Base-by-base conservation (phyloP, 2,329 filamentous ascomycete species). In the Venturia pyrina region DNA sequence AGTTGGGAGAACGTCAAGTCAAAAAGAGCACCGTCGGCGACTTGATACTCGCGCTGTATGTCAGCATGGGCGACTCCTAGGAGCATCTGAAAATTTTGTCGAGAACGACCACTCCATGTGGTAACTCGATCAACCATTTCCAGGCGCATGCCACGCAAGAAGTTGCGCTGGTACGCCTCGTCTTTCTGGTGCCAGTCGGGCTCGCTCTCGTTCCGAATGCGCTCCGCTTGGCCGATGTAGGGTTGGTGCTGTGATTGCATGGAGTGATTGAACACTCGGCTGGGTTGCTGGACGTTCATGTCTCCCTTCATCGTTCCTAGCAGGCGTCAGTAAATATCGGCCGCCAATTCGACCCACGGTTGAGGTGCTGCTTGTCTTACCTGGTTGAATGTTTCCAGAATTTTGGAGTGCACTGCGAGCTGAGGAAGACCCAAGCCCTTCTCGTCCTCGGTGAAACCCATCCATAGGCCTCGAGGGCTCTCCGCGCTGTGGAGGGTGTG, bases 381-480 rank as follows among this genome's bases (percentile, higher is more conserved):
- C 48, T 13, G 8, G 21, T 53, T 17, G 48, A 17, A 1, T 24
- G 21, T 53, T 53, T 21, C 21, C 21, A 10, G 28, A 15, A 5
- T 8, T 21, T 21, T 53, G 48, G 21, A 28, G 5, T 32, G 10
- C 10, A 24, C 21, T 10, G 37, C 37, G 7, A 75, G 72, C n/a
- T 75, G 75, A 15, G 81, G 80, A 65, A 71, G 74, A 57, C 82
- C 74, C 32, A 70, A 57, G 0, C 61, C 57, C 1, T 73, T 69
- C 7, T 83, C 32, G 21, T 44, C 24, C 24, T 61, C n/a, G 32
- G n/a, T 21, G 32, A 62, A 73, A 3, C 72, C 70, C 6, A 69
- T 65, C 68, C 79, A 79, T 2, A 72, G 71, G 13, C 72, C 65
- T 59, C 70, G 73, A 3, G 82, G 71, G 0, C 77, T 74, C 28